Evolutionary conservation across 768 basidiomycete genomes (phyloP), one percentile per base, ranked within the genome.

Genomic region (Boletus pseudo-olivaceus): DNA sequence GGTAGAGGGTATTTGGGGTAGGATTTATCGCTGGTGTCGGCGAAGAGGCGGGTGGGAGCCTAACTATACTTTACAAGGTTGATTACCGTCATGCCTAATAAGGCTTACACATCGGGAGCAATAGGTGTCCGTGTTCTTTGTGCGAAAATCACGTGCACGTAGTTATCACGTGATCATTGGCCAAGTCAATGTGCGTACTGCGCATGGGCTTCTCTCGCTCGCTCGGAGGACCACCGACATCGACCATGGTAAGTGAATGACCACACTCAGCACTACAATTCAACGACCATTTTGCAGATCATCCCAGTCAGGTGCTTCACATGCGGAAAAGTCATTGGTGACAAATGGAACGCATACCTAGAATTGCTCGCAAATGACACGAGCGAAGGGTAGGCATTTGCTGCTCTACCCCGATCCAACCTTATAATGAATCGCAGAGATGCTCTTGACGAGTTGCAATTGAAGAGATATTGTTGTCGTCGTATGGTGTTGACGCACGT

Each of bases 401-500:
- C 20, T 34, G 1, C 20, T 49, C 38, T 48, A 11, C 15, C 38
- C 45, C 23, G 35, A 17, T 11, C 33, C 35, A 46, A 23, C 4
- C 57, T 53, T 26, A 46, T 46, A 27, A 43, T 29, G 8, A 11
- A 35, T 20, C 20, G 1, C 59, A 96, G 94, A 62, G 93, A 96
- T 51, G 93, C 93, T 5, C 79, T 97, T 41, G 93, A 95, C 57
- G 85, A 89, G 62, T 76, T 96, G 2, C 89, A 94, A 60, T 74
- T 98, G 42, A 95, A 92, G 72, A 76, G 96, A 51, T 98, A 98
- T 67, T 98, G 96, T 73, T 98, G 96, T 73, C 81, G 95, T 43
- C 83, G 96, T 44, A 98, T 98, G 96, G 91, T 98, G 6, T 76
- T 98, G 50, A 98, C 96, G 0, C 96, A 98, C 69, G 96, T 98